Base-by-base conservation (phyloP, 768 basidiomycete genomes). In the Amanita pseudoporphyria region DNA sequence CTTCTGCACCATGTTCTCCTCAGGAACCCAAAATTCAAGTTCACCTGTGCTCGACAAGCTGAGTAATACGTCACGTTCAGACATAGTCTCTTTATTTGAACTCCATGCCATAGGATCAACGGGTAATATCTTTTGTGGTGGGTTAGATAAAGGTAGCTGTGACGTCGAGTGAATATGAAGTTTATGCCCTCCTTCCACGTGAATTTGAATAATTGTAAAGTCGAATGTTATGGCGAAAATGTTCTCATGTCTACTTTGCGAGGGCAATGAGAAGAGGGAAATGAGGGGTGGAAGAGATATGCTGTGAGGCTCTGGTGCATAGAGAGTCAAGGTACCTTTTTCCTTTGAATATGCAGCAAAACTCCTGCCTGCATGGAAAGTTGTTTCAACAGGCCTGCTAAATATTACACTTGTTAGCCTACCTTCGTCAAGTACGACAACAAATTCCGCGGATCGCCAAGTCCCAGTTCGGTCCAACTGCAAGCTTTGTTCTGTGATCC, bases 71-170 rank as follows among this genome's bases (percentile, higher is more conserved):
- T 94, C 91, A 54, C 77, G 81, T 45, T 73, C 73, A 26, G 65
- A 67, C 68, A 73, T 72, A 33, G 67, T 59, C 5, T 67, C 62
- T 33, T 39, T 16, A 18, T 66, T 63, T 49, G 66, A 62, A 45
- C 79, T 77, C 89, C 89, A 89, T 7, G 81, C 82, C 89, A 90
- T 92, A 0, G 89, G 89, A 61, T 92, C 89, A 6, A 92, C 87
- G 12, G 86, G 84, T 22, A 89, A 60, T 22, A 92, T 81, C 52
- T 79, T 69, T 45, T 69, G 67, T 7, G 73, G 72, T 5, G 71
- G 67, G 43, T 62, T 61, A 1, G 69, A 51, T 9, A 83, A 66
- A 0, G 86, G 84, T 3, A 89, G 69, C 31, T 60, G 62, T 24
- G 70, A 71, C 42, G 72, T 70, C 12, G 78, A 76, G 49, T 73